Evolutionary conservation across 441 rosid genomes (phyloP).

Genomic region (Daphne laureola): DNA sequence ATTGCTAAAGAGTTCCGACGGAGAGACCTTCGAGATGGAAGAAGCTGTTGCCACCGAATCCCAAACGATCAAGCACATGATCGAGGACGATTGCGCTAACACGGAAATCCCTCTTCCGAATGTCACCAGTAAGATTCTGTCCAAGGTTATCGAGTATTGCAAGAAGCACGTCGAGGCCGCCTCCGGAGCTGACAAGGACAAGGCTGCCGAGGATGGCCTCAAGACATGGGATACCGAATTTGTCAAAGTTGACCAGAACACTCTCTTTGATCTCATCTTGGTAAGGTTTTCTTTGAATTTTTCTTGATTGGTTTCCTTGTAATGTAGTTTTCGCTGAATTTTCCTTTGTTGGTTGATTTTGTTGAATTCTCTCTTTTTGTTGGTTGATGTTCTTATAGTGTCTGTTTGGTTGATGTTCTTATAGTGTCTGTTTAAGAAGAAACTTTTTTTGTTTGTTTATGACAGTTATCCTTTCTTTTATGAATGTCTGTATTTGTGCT

Average conservation of each 20-base stretch:
- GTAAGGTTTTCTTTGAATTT: conserved; percentile 10
- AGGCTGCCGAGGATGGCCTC: conserved; percentile 22
- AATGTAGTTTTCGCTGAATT: too few relatives aligned
- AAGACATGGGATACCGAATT: conserved; percentile 40
- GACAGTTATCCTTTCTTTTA: too few relatives aligned
- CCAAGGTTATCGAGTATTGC: conserved; percentile 42
- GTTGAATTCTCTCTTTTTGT: too few relatives aligned
- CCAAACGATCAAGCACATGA: conserved; percentile 46
- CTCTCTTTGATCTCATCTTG: conserved; percentile 45
- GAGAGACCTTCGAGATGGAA: conserved; percentile 42
- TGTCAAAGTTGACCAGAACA: conserved; percentile 37
- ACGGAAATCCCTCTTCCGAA: conserved; percentile 34
- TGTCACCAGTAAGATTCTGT: conserved; percentile 34
- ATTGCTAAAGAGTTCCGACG: conserved; percentile 32
- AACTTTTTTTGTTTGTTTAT: too few relatives aligned
- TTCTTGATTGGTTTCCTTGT: background rate
- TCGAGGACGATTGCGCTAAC: conserved; percentile 47
- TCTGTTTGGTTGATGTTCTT: too few relatives aligned
- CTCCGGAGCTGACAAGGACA: background rate
- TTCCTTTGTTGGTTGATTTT: too few relatives aligned
- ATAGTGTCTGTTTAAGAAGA: too few relatives aligned
- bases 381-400: too few relatives aligned
- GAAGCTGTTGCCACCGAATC: conserved; percentile 40
- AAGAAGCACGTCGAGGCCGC: conserved; percentile 33
- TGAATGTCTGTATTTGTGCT: background rate